These are phyloP conservation scores for Ambrosiella beaveri DNA, from an alignment of 2,329 filamentous ascomycete species.

Conservation along the genomic window DNA sequence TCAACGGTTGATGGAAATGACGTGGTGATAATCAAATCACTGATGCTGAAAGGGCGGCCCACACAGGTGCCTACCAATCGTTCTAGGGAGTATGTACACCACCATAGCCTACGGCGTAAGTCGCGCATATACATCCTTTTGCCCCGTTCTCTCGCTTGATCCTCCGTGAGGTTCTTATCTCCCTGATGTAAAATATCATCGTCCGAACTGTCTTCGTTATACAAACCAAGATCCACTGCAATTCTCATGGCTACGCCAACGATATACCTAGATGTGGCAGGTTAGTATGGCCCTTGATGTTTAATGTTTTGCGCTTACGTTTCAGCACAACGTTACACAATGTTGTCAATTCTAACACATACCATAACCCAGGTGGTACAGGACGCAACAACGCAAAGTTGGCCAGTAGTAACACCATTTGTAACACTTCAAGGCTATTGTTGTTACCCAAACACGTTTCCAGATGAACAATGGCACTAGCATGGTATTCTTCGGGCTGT, in stretches of 20 bases:
- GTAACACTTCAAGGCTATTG: constrained; percentile 77
- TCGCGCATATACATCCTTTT: constrained; percentile 73
- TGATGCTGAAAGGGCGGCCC: constrained; percentile 80
- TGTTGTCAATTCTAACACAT: constrained; percentile 15
- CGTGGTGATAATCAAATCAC: constrained; percentile 90
- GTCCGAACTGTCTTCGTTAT: constrained; percentile 73
- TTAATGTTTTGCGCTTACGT: no score
- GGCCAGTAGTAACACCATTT: constrained; percentile 79
- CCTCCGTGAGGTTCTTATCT: constrained; percentile 17
- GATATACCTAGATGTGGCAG: constrained; percentile 50
- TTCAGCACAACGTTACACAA: constrained; percentile 3
- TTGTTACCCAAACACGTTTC: constrained; percentile 73
- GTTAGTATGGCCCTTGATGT: neutral
- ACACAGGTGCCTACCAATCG: constrained; percentile 90
- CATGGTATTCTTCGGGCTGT: constrained; percentile 91
- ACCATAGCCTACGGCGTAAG: constrained; percentile 75
- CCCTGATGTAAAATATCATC: constrained; percentile 22
- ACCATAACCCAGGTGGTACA: constrained; percentile 83
- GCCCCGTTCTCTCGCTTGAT: constrained; percentile 32
- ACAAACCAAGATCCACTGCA: constrained; percentile 78
- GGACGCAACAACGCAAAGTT: constrained; percentile 83
- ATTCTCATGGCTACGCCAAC: constrained; percentile 82
- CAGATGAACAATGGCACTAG: constrained; percentile 79
- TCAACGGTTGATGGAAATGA: constrained; percentile 83
- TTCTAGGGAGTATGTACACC: constrained; percentile 92